phyloP scores from a whole-genome alignment of 1,284 basidiomycete genomes.

The Crucibulum parvulum region DNA sequence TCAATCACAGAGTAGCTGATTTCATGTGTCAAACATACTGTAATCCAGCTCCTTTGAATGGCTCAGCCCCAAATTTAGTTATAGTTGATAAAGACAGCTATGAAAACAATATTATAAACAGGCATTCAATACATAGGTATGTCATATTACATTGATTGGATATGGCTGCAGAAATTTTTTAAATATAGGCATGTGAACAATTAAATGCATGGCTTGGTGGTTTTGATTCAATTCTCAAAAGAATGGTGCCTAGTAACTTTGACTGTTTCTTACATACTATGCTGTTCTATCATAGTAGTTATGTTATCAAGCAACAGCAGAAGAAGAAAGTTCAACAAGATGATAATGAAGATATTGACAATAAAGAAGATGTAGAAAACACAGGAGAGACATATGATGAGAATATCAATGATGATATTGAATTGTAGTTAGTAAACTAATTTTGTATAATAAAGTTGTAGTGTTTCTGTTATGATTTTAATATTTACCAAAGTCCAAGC shows the following conservation, averaged over 20 bases:
- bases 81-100: neutral
- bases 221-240: slow-evolving; percentile 14
- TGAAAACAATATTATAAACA: neutral
- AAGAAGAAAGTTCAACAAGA: too few relatives aligned
- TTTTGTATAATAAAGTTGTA: too few relatives aligned
- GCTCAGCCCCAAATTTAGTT: slow-evolving; percentile 14
- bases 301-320: too few relatives aligned
- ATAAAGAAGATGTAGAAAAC: too few relatives aligned
- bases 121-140: slow-evolving; percentile 7
- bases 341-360: too few relatives aligned
- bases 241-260: slow-evolving; percentile 10
- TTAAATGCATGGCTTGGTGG: slow-evolving; percentile 2
- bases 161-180: too few relatives aligned
- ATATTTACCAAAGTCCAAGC: too few relatives aligned
- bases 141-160: too few relatives aligned
- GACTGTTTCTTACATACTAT: slow-evolving; percentile 15
- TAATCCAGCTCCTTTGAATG: slow-evolving; percentile 17
- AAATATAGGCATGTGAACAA: slow-evolving; percentile 11
- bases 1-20: slow-evolving; percentile 17
- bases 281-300: slow-evolving; percentile 9
- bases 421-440: too few relatives aligned
- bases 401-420: too few relatives aligned
- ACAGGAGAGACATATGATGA: too few relatives aligned
- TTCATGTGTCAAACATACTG: slow-evolving; percentile 14
- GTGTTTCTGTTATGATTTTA: too few relatives aligned